A percentile compares a stretch with the other conserved stretches of the same genome.
Evolutionary conservation across 495 filamentous ascomycete genomes (phyloP).

Genomic region (Aspergillus asperescens): DNA sequence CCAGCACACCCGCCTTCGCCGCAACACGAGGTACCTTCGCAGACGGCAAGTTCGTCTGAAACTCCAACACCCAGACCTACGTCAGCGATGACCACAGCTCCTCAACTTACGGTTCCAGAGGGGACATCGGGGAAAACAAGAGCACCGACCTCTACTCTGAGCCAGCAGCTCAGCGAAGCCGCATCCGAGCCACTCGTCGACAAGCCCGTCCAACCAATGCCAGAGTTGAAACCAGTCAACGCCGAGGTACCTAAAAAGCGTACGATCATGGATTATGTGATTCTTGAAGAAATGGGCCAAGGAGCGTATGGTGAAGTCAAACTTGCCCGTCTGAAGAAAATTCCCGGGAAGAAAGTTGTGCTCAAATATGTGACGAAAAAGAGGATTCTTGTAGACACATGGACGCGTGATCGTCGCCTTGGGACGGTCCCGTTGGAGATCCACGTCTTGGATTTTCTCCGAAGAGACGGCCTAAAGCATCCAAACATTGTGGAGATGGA

Average conservation of each 20-base stretch:
- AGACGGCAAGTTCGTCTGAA: constrained; percentile 14
- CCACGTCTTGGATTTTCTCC: constrained; percentile 91
- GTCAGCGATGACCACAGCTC: constrained; percentile 8
- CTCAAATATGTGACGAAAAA: constrained; percentile 98
- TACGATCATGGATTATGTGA: constrained; percentile 81
- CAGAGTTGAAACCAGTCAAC: constrained; percentile 31
- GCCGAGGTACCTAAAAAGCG: constrained; percentile 56
- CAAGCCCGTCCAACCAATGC: constrained; percentile 40
- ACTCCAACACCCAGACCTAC: constrained; percentile 14
- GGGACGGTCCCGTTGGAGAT: constrained; percentile 98
- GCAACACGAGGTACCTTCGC: constrained; percentile 13
- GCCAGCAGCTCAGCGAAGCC: constrained; percentile 69
- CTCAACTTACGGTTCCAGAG: constrained; percentile 13
- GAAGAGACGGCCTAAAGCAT: constrained; percentile 78
- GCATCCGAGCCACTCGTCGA: constrained; percentile 51
- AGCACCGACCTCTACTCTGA: constrained; percentile 61
- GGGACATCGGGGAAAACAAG: constrained; percentile 27
- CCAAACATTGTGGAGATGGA: constrained; percentile 98
- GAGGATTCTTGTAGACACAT: constrained; percentile 95
- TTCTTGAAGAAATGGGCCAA: constrained; percentile 97
- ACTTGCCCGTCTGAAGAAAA: constrained; percentile 80
- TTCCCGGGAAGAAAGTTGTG: constrained; percentile 72
- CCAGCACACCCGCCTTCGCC: constrained; percentile 44
- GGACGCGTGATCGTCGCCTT: constrained; percentile 88
- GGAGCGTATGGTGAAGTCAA: constrained; percentile 98